Percentiles rank a stretch among this genome's conserved stretches.
These are phyloP conservation scores for Porogramme epimiltina DNA, from an alignment of 1,284 basidiomycete species.

Conservation along the genomic window DNA sequence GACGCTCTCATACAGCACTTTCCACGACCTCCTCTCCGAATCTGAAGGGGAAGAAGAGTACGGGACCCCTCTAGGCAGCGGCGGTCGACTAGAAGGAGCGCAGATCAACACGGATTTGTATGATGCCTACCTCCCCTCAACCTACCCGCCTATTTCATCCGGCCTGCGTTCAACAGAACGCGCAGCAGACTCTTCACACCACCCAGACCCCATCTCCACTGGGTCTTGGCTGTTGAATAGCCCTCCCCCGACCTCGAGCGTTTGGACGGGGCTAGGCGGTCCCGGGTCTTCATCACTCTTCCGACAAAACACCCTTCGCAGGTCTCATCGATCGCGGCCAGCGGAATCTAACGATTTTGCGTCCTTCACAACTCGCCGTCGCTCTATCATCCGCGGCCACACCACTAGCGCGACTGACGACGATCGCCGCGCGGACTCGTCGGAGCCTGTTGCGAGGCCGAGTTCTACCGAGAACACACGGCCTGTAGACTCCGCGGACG, in stretches of 20 bases:
- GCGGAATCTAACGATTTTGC: constrained; percentile 72
- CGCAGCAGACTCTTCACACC: constrained; percentile 16
- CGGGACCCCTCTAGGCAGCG: constrained; percentile 40
- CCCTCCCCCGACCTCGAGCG: constrained; percentile 23
- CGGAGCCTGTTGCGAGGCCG: constrained; percentile 24
- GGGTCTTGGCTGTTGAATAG: constrained; percentile 11
- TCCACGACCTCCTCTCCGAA: constrained; percentile 49
- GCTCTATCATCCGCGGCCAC: constrained; percentile 30
- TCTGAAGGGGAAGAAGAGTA: constrained; percentile 62
- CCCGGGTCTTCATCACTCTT: constrained; percentile 31
- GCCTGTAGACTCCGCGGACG: constrained; percentile 8
- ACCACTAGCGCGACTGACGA: constrained; percentile 18
- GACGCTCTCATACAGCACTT: constrained; percentile 45
- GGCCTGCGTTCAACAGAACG: constrained; percentile 11
- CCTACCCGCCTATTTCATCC: constrained; percentile 16
- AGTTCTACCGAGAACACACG: constrained; percentile 2
- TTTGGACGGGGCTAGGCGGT: constrained; percentile 15
- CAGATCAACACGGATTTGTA: constrained; percentile 58
- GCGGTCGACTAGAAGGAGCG: constrained; percentile 47
- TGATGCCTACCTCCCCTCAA: constrained; percentile 31
- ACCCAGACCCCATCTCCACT: constrained; percentile 6
- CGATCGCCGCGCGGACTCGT: constrained; percentile 21
- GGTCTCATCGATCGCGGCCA: constrained; percentile 49
- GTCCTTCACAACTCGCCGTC: constrained; percentile 60
- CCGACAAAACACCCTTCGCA: constrained; percentile 53